Percentiles rank a stretch among this genome's conserved stretches.
Conservation (phyloP, 768 basidiomycete species). For the Pleurotus eryngii region DNA sequence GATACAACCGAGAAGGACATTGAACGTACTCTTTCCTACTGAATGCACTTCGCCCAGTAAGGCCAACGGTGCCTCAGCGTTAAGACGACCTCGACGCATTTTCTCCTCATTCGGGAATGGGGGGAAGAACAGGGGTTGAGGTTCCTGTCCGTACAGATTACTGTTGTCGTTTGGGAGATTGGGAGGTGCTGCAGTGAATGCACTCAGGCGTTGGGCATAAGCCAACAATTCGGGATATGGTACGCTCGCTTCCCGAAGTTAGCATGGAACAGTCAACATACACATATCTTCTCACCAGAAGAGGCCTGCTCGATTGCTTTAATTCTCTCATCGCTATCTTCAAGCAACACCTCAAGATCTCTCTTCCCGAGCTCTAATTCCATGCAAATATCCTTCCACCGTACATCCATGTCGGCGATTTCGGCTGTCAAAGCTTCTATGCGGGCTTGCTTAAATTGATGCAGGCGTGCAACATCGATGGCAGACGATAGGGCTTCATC, state of each 20-base stretch:
- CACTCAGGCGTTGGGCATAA: constrained; percentile 81
- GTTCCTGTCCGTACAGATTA: constrained; percentile 64
- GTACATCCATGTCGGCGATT: constrained; percentile 60
- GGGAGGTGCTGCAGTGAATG: constrained; percentile 86
- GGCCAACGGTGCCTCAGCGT: constrained; percentile 77
- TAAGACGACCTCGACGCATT: constrained; percentile 80
- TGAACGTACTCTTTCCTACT: constrained; percentile 62
- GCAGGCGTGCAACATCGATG: constrained; percentile 60
- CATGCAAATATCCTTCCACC: constrained; percentile 66
- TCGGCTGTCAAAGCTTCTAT: constrained; percentile 74
- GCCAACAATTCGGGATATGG: constrained; percentile 66
- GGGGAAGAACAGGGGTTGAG: constrained; percentile 80
- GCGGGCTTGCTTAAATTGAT: constrained; percentile 72
- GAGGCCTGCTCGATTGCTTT: constrained; percentile 70
- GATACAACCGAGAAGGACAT: background rate
- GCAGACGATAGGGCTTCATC: constrained; percentile 67
- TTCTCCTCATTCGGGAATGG: constrained; percentile 92
- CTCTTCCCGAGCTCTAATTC: constrained; percentile 63
- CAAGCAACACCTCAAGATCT: constrained; percentile 66
- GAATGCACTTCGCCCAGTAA: constrained; percentile 78
- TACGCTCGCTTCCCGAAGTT: background rate
- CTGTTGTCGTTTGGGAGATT: constrained; percentile 69
- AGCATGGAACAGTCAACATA: background rate
- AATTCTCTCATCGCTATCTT: constrained; percentile 72
- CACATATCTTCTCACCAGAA: constrained; percentile 47